Evolutionary conservation across 31 red algal genomes (phyloP).

Genomic region (Porphyra umbilicalis): DNA sequence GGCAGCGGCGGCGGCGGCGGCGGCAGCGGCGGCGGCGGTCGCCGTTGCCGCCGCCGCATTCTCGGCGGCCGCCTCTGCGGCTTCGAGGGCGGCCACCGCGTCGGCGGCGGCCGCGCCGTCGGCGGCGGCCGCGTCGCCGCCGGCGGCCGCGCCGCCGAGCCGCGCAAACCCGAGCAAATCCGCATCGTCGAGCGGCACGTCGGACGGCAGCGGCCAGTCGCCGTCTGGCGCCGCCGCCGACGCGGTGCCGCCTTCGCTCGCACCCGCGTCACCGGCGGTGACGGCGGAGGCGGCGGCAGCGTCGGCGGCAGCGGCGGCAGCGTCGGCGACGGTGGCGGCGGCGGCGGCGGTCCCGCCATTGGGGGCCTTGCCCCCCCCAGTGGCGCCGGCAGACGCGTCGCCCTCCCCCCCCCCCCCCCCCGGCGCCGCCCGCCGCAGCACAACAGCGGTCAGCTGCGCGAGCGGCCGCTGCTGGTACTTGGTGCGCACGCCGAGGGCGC

Average conservation of each 20-base stretch:
- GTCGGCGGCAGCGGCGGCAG: neutral
- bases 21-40: no score
- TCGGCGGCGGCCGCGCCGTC: neutral
- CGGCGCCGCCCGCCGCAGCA: neutral
- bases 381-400: neutral
- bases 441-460: constrained; percentile 49
- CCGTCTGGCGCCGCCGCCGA: neutral
- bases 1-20: neutral
- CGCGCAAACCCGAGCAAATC: constrained; percentile 64
- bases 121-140: neutral
- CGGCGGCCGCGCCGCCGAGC: constrained; percentile 8
- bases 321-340: neutral
- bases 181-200: constrained; percentile 69
- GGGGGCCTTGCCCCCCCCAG: neutral
- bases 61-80: neutral
- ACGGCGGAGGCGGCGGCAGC: no score
- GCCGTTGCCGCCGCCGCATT: neutral
- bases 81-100: neutral
- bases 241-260: neutral
- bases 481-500: constrained; percentile 73
- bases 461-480: constrained; percentile 69
- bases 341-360: neutral
- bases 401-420: no score
- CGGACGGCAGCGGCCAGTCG: constrained; percentile 30
- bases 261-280: neutral